Evolutionary conservation across 2,329 filamentous ascomycete genomes (phyloP).

Genomic region (Fusarium udum): DNA sequence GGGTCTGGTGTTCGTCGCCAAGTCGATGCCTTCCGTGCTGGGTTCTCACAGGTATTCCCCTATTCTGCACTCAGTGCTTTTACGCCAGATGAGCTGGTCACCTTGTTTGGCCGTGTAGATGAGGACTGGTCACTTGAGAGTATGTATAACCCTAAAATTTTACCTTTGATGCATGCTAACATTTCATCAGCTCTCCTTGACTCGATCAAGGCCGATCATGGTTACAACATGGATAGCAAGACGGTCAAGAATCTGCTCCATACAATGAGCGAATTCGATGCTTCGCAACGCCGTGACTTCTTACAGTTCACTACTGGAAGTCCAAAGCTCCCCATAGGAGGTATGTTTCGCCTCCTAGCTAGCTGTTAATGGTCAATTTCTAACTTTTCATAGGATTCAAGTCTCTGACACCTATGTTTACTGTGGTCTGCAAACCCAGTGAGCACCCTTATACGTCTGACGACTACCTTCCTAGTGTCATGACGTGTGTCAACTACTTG

Average conservation of each 20-base stretch:
- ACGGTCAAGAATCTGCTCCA: constrained; percentile 93
- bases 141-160: constrained; percentile 59
- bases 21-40: constrained; percentile 87
- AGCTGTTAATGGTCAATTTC: neutral
- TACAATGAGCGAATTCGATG: constrained; percentile 87
- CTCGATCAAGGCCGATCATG: constrained; percentile 98
- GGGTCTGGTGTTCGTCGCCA: constrained; percentile 89
- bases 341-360: constrained; percentile 62
- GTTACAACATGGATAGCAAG: constrained; percentile 97
- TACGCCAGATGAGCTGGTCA: constrained; percentile 93
- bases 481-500: constrained; percentile 99
- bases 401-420: constrained; percentile 96
- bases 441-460: constrained; percentile 93
- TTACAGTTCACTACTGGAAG: constrained; percentile 98
- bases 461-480: constrained; percentile 98
- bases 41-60: constrained; percentile 96
- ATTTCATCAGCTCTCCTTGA: constrained; percentile 81
- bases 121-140: constrained; percentile 99
- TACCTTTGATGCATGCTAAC: neutral
- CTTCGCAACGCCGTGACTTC: constrained; percentile 85
- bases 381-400: constrained; percentile 78
- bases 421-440: constrained; percentile 98
- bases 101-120: constrained; percentile 89
- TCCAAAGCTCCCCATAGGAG: constrained; percentile 96
- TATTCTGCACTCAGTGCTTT: constrained; percentile 93